These are phyloP conservation scores for Arctium lappa DNA, from an alignment of 129 eudicot genomes.

Conservation along the genomic window DNA sequence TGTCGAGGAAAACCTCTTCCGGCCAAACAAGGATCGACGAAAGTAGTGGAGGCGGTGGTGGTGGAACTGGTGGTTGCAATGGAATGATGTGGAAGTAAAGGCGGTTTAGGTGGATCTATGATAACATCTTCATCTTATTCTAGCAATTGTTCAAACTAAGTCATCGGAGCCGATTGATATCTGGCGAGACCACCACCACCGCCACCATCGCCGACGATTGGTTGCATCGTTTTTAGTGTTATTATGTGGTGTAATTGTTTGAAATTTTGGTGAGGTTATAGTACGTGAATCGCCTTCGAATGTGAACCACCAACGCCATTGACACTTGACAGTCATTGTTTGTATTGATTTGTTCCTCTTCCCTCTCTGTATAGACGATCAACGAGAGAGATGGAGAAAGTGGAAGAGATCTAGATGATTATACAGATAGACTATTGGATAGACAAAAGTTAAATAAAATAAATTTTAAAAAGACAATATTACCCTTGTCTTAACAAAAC, in stretches of 20 bases:
- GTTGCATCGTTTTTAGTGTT: constrained; percentile 29
- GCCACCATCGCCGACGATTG: constrained; percentile 34
- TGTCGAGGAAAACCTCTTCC: constrained; percentile 46
- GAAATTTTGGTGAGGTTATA: not conserved
- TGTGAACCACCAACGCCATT: constrained; percentile 35
- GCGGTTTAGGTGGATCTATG: constrained; percentile 30
- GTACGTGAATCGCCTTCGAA: not conserved
- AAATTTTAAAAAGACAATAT: no score
- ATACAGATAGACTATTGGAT: not conserved
- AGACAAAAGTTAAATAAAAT: no score
- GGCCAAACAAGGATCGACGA: constrained; percentile 31
- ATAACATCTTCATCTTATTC: constrained; percentile 49
- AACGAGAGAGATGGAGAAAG: constrained; percentile 4
- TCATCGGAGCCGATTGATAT: constrained; percentile 74
- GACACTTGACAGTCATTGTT: constrained; percentile 46
- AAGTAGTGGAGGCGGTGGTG: not conserved
- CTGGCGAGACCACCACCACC: constrained; percentile 49
- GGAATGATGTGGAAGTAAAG: constrained; percentile 16
- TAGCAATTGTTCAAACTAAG: constrained; percentile 65
- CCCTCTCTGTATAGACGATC: not conserved
- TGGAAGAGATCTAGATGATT: constrained; percentile 11
- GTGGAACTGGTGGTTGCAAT: not conserved
- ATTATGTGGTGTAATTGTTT: not conserved
- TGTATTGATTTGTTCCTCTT: not conserved
- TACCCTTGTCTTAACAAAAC: no score